A percentile compares a stretch with the other conserved stretches of the same genome.
phyloP scores from a whole-genome alignment of 2,329 filamentous ascomycete species.

The Fusarium albidum region DNA sequence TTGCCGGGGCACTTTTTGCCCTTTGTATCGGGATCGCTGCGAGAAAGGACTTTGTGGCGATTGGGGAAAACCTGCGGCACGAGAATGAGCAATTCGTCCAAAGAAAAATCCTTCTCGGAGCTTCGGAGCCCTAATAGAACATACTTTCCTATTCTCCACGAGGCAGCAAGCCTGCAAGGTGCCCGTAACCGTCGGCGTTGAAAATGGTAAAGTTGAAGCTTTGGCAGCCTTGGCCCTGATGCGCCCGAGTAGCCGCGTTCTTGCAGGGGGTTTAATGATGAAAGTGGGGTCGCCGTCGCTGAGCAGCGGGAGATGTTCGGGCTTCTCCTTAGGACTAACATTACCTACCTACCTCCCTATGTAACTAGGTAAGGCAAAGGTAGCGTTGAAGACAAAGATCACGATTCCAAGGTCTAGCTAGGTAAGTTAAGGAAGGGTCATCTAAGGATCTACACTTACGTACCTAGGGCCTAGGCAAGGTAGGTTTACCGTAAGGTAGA shows the following conservation, averaged over 20 bases:
- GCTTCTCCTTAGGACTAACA: too few species aligned
- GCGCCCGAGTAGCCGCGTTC: slow-evolving; percentile 35
- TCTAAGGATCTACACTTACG: too few species aligned
- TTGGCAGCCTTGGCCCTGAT: slow-evolving; percentile 16
- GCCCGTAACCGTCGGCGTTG: slow-evolving; percentile 16
- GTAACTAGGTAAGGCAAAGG: not conserved
- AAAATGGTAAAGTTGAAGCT: slow-evolving; percentile 31
- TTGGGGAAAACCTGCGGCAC: not conserved
- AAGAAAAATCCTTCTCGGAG: not conserved
- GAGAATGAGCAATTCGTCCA: not conserved
- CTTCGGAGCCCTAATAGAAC: slow-evolving; percentile 2
- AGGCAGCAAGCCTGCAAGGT: slow-evolving; percentile 27
- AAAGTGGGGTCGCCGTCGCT: slow-evolving; percentile 22
- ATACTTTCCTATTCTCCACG: slow-evolving; percentile 6
- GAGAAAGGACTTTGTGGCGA: not conserved
- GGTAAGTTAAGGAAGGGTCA: too few species aligned
- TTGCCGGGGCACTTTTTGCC: slow-evolving; percentile 29
- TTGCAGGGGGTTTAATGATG: slow-evolving; percentile 40
- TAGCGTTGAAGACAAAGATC: too few species aligned
- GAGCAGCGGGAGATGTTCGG: slow-evolving; percentile 18
- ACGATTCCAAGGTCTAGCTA: too few species aligned
- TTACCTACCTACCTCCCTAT: too few species aligned
- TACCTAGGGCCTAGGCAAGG: too few species aligned
- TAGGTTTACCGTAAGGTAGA: too few species aligned
- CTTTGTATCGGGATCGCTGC: slow-evolving; percentile 11